Evolutionary conservation across 805 yeast species (phyloP).

Genomic region (Dipodascus albidus): DNA sequence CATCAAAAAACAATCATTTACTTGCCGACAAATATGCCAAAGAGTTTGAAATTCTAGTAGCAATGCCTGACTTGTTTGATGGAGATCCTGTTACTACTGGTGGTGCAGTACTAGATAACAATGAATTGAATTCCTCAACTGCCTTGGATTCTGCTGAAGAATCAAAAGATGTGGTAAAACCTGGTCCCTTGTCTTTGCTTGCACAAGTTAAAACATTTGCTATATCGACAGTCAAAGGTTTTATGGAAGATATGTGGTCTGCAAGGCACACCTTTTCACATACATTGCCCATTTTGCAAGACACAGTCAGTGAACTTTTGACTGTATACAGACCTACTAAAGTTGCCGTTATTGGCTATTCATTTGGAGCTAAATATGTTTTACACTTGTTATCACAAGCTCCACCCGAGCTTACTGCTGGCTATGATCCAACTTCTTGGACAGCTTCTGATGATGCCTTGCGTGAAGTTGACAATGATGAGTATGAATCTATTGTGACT

Average conservation of each 20-base stretch:
- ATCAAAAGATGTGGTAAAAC: not conserved
- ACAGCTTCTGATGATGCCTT: slow-evolving; percentile 17
- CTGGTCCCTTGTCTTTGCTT: slow-evolving; percentile 4
- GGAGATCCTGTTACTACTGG: slow-evolving; percentile 19
- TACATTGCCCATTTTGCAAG: slow-evolving; percentile 18
- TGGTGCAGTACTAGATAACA: slow-evolving; percentile 9
- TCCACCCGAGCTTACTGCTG: slow-evolving; percentile 7
- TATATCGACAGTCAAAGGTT: slow-evolving; percentile 20
- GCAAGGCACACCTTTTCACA: slow-evolving; percentile 25
- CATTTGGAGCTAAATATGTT: slow-evolving; percentile 25
- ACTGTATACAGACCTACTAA: slow-evolving; percentile 20
- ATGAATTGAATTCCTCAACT: not conserved
- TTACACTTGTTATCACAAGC: slow-evolving; percentile 18
- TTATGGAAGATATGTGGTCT: slow-evolving; percentile 26
- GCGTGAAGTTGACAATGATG: not conserved
- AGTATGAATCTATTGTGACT: slow-evolving; percentile 3
- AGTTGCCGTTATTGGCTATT: slow-evolving; percentile 23
- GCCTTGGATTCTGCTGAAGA: not conserved
- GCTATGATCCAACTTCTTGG: slow-evolving; percentile 11
- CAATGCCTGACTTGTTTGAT: slow-evolving; percentile 23
- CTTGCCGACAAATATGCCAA: slow-evolving; percentile 22
- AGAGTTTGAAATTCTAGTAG: slow-evolving; percentile 18
- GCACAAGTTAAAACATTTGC: slow-evolving; percentile 18
- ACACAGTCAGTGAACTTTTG: slow-evolving; percentile 19
- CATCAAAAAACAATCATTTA: slow-evolving; percentile 20